Evolutionary conservation across 2,329 filamentous ascomycete genomes (phyloP).

Genomic region (Fusarium decemcellulare): DNA sequence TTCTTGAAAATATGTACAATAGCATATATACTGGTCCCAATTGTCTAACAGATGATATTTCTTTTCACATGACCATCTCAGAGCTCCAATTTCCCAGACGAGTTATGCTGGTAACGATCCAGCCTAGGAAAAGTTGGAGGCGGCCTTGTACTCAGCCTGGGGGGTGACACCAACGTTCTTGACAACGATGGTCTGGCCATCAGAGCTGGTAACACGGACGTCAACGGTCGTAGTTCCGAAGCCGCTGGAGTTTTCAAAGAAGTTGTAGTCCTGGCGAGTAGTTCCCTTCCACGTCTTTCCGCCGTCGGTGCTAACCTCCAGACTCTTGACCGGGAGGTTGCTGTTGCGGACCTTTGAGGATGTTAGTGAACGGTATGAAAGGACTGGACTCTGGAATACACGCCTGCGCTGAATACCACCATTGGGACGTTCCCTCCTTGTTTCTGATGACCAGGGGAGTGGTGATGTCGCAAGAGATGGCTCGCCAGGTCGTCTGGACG

Average conservation of each 20-base stretch:
- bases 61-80: not conserved
- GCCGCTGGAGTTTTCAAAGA: conserved; percentile 71
- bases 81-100: not conserved
- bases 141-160: conserved; percentile 46
- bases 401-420: too few relatives aligned
- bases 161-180: conserved; percentile 62
- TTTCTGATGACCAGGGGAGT: conserved; percentile 58
- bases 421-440: conserved; percentile 57
- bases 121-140: conserved; percentile 49
- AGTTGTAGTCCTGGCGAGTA: conserved; percentile 69
- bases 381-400: too few relatives aligned
- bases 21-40: not conserved
- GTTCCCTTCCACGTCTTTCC: conserved; percentile 71
- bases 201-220: conserved; percentile 68
- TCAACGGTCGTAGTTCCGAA: conserved; percentile 68
- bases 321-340: conserved; percentile 67
- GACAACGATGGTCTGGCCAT: conserved; percentile 66
- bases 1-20: too few relatives aligned
- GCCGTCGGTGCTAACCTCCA: conserved; percentile 74
- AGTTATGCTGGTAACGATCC: too few relatives aligned
- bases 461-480: conserved; percentile 58
- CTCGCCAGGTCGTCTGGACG: conserved; percentile 52
- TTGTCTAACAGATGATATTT: not conserved
- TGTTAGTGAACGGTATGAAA: too few relatives aligned
- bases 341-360: conserved; percentile 66